phyloP scores from a whole-genome alignment of 208 protist species.

The Leishmania tropica region DNA sequence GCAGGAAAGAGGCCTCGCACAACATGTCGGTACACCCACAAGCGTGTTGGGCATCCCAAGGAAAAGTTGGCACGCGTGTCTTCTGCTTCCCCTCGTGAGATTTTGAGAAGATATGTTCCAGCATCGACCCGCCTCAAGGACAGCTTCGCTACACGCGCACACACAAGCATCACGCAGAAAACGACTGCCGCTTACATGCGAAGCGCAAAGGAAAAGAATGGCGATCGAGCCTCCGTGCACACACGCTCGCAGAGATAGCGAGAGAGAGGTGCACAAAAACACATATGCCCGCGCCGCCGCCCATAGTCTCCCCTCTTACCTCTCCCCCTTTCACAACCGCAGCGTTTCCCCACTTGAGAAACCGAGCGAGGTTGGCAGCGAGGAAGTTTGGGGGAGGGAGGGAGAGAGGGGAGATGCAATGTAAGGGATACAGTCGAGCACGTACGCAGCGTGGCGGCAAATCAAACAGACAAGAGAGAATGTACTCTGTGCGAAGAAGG shows the following conservation, averaged over 20 bases:
- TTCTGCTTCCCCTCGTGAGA: background rate
- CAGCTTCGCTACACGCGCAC: background rate
- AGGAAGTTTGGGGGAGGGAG: background rate
- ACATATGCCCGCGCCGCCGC: background rate
- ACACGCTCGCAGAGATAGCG: background rate
- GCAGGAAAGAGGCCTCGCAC: background rate
- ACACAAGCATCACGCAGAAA: background rate
- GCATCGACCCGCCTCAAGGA: background rate
- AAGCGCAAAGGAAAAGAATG: background rate
- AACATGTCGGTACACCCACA: background rate
- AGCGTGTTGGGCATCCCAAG: background rate
- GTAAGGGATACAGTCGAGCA: background rate
- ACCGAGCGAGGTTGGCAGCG: background rate
- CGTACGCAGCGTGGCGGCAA: background rate
- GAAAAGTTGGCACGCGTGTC: background rate
- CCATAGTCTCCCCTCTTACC: background rate
- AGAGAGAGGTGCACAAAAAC: background rate
- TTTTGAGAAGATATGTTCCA: background rate
- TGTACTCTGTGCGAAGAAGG: too few species aligned
- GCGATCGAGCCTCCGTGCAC: background rate
- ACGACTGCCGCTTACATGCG: background rate
- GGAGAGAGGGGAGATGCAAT: background rate
- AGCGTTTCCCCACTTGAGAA: background rate
- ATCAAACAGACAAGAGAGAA: too few species aligned
- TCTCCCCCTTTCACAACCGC: background rate